Base-by-base conservation (phyloP, 768 basidiomycete genomes). In the Leucosporidium yakuticum region DNA sequence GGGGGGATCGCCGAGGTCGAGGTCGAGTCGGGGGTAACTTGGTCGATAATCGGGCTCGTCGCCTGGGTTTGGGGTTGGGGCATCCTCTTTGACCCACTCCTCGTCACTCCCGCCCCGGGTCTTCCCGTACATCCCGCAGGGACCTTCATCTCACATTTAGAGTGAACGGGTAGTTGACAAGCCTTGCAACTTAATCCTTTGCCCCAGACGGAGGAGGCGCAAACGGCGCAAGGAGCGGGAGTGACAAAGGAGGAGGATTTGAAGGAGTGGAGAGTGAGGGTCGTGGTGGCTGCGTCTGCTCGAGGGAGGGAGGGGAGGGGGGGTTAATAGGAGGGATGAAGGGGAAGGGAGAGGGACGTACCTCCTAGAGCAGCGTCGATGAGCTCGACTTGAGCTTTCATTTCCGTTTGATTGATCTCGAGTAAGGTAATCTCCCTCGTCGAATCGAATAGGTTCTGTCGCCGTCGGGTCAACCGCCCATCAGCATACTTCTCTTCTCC, bases 71-170 rank as follows among this genome's bases (percentile, higher is more conserved):
- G 53, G 32, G 8, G 44, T 20, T 6, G 27, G 7, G 21, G 12
- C n/a, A 1, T 19, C 27, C 34, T n/a, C 44, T 60, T 61, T 2
- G 59, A 53, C 25, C 63, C 60, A 34, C 23, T 21, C 0, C 68
- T 48, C 6, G 58, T 55, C 48, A 73, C 60, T 5, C 65, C 62
- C 0, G 63, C 59, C 17, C 59, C 68, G 0, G 62, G 54, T n/a
- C 58, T 25, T 0, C 60, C 50, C 0, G 49, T 27, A 17, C 68
- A 73, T 1, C 71, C 68, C 1, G 68, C 65, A 1, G 71, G 68
- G 2, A 69, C 71, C 54, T 72, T 73, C 5, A 69, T n/a, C 56
- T 73, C 71, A 51, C 71, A 73, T 48, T 73, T 73, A 0, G 57
- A 29, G 23, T 69, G 68, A 19, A 53, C 61, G 1, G 64, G 65